Evolutionary conservation across 164 flowering plant species (phyloP), one percentile per base, ranked within the genome.

Genomic region (Pachysandra terminalis): DNA sequence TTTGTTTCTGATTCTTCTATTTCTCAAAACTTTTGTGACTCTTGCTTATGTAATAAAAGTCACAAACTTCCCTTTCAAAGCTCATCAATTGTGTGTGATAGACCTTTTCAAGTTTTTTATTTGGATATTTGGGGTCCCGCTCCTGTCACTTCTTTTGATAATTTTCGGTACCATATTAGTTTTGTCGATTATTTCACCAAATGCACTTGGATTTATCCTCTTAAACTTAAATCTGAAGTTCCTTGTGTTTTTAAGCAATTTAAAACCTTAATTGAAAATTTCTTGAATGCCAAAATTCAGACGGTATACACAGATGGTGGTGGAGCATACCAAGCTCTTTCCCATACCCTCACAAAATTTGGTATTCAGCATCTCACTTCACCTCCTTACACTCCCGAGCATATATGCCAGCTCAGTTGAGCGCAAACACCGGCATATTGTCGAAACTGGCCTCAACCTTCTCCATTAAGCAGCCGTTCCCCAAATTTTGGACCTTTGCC

Each of bases 311-410:
- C 68, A 9, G 59, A 65, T 22, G 48, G 68, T 7, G 21, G 62
- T 25, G 68, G 68, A 5, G 68, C 51, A 13, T 52, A 53, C 45
- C 0, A 21, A 53, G 37, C 37, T 3, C 37, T 32, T 7, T 32
- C 37, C 7, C 37, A 32, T 7, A 3, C 7, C 7, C 7, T 32
- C 37, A 7, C 37, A 3, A 3, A 32, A 32, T 7, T 3, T 52
- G 68, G 59, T 3, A 65, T 65, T n/a, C 21, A 22, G 0, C 59
- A 65, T n/a, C 27, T 65, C 16, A 65, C 59, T 0, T 19, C 59
- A 0, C 68, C 68, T 9, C 73, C 73, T 10, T 41, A 70, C 19
- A 70, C 67, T 1, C 73, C 64, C 19, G 58, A 70, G 41, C 67
- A n/a, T n/a, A n/a, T n/a, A 63, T 32, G 37, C 7, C 7, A 7